Evolutionary conservation across 208 protist species (phyloP).

Genomic region (Herpetomonas tarakana): DNA sequence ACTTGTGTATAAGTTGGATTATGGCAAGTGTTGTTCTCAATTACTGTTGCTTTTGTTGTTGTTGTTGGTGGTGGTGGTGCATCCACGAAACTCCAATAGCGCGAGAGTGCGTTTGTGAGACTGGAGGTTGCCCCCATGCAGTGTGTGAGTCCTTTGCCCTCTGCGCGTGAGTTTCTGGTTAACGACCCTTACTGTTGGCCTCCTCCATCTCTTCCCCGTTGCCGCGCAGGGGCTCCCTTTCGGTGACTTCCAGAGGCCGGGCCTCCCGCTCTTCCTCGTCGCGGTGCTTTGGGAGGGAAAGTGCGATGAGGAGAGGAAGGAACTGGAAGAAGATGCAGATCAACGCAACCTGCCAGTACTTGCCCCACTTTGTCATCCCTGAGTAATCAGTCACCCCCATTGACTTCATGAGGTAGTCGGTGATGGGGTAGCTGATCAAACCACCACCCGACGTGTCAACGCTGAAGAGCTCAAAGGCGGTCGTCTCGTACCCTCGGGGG

Average conservation of each 20-base stretch:
- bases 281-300: conserved; percentile 14
- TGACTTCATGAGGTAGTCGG: conserved; percentile 10
- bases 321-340: conserved; percentile 25
- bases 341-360: conserved; percentile 26
- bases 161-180: too few relatives aligned
- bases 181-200: too few relatives aligned
- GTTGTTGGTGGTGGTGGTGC: too few relatives aligned
- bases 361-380: background rate
- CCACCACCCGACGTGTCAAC: conserved; percentile 19
- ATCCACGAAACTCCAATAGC: too few relatives aligned
- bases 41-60: too few relatives aligned
- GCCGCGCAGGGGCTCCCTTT: background rate
- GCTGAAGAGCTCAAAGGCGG: conserved; percentile 31
- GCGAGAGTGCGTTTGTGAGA: too few relatives aligned
- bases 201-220: too few relatives aligned
- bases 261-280: conserved; percentile 11
- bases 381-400: conserved; percentile 10
- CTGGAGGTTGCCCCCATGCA: too few relatives aligned
- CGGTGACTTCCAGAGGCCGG: background rate
- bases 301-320: conserved; percentile 18
- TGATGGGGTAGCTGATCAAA: conserved; percentile 8
- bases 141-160: too few relatives aligned
- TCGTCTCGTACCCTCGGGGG: conserved; percentile 23
- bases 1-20: too few relatives aligned
- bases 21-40: too few relatives aligned